phyloP scores from a whole-genome alignment of 495 filamentous ascomycete species.

The Hypoxylon trugodes region DNA sequence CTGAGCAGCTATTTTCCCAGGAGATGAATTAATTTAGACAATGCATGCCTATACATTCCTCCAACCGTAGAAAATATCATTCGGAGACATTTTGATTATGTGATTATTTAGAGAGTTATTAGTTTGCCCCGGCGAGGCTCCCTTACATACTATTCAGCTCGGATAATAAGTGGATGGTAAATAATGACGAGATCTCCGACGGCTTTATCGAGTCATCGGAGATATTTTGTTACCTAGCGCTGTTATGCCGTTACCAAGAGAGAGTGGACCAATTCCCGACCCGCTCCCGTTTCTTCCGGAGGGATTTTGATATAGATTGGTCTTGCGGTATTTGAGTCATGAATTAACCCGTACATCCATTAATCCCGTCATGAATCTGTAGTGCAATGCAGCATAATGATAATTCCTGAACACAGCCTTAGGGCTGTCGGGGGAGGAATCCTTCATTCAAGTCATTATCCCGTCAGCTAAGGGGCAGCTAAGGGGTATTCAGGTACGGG shows the following conservation, averaged over 20 bases:
- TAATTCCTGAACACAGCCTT: neutral
- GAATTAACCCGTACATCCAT: slow-evolving; percentile 16
- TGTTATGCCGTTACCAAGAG: too few relatives aligned
- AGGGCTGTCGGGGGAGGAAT: neutral
- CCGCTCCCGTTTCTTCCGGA: slow-evolving; percentile 17
- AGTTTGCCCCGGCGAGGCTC: too few relatives aligned
- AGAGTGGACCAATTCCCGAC: slow-evolving; percentile 11
- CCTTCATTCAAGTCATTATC: neutral
- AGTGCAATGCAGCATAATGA: neutral
- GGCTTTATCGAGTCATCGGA: slow-evolving; percentile 3
- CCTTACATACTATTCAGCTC: too few relatives aligned
- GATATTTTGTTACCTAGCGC: too few relatives aligned
- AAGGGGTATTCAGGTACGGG: neutral
- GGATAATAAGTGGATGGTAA: too few relatives aligned
- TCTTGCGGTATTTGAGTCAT: slow-evolving; percentile 27
- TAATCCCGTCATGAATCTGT: slow-evolving; percentile 26
- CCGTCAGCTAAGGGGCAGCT: slow-evolving; percentile 1
- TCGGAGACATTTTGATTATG: slow-evolving; percentile 1
- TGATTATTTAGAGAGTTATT: slow-evolving; percentile 1
- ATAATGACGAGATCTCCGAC: slow-evolving; percentile 10
- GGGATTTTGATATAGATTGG: slow-evolving; percentile 15
- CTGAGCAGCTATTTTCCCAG: slow-evolving; percentile 1
- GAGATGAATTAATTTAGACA: slow-evolving; percentile 24
- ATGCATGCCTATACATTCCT: slow-evolving; percentile 2
- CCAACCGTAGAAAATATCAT: neutral